These are phyloP conservation scores for Daldinia childiae DNA, from an alignment of 495 filamentous ascomycete genomes.

Conservation along the genomic window DNA sequence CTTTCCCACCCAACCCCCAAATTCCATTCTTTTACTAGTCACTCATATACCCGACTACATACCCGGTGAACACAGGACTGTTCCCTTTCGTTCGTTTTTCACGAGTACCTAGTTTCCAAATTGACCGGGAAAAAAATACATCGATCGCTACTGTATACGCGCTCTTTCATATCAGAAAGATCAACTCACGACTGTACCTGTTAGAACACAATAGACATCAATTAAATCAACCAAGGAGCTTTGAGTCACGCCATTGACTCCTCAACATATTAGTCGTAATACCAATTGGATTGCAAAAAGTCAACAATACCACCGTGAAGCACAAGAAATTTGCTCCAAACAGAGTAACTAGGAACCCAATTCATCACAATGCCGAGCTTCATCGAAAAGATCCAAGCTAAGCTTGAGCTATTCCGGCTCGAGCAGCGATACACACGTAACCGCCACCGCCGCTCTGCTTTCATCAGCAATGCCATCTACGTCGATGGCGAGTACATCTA, in stretches of 20 bases:
- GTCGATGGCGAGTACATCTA: constrained; percentile 94
- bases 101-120: constrained; percentile 6
- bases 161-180: constrained; percentile 1
- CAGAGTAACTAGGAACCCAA: background rate
- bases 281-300: constrained; percentile 1
- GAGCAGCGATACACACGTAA: constrained; percentile 92
- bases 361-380: constrained; percentile 46
- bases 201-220: constrained; percentile 1
- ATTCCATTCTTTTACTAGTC: constrained; percentile 19
- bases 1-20: constrained; percentile 33
- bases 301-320: background rate
- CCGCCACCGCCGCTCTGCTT: constrained; percentile 81
- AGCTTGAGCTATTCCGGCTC: constrained; percentile 88
- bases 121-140: constrained; percentile 13
- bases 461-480: constrained; percentile 85
- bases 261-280: constrained; percentile 4
- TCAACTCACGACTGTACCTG: constrained; percentile 6
- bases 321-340: background rate
- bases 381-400: constrained; percentile 63
- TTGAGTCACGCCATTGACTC: constrained; percentile 7
- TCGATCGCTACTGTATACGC: constrained; percentile 23
- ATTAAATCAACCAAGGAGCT: constrained; percentile 1
- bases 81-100: constrained; percentile 40
- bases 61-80: constrained; percentile 39
- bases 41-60: constrained; percentile 32